A percentile compares a stretch with the other conserved stretches of the same genome.
Conservation (phyloP, 2,329 filamentous ascomycete species). For the Penicillium sp. region DNA sequence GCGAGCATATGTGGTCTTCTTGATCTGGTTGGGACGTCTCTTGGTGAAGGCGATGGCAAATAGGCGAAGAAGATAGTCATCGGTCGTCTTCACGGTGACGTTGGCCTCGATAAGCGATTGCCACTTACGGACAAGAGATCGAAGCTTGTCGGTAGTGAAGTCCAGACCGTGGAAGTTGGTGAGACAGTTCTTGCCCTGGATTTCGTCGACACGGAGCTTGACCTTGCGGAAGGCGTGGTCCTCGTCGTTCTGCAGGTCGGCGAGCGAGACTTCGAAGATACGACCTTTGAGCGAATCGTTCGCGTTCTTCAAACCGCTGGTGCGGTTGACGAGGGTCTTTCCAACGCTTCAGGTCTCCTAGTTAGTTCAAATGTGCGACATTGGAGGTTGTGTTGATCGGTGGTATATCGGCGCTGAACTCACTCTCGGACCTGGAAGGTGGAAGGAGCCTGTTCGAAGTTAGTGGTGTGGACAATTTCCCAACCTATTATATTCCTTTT, state of each 20-base stretch:
- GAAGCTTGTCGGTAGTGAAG: conserved; percentile 99
- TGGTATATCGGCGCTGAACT: conserved; percentile 46
- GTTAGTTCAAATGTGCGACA: conserved; percentile 24
- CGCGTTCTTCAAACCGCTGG: conserved; percentile 99
- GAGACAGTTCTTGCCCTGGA: conserved; percentile 99
- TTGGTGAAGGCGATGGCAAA: conserved; percentile 99
- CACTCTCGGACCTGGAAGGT: conserved; percentile 98
- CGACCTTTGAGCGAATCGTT: conserved; percentile 99
- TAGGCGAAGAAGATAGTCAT: conserved; percentile 98
- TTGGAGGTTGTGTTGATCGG: conserved; percentile 10
- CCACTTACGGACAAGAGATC: conserved; percentile 99
- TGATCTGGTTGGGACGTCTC: conserved; percentile 98
- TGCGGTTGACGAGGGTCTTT: conserved; percentile 99
- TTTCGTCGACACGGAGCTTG: conserved; percentile 97
- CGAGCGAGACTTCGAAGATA: conserved; percentile 98
- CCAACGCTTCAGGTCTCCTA: conserved; percentile 73
- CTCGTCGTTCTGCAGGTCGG: conserved; percentile 99
- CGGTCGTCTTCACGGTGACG: conserved; percentile 99
- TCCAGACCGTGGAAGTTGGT: conserved; percentile 99
- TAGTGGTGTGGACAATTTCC: conserved; percentile 18
- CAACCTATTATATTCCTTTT: conserved; percentile 33
- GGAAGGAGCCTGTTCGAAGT: conserved; percentile 73
- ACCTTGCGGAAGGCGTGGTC: conserved; percentile 99
- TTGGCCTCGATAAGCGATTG: conserved; percentile 99
- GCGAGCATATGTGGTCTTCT: conserved; percentile 99